phyloP scores from a whole-genome alignment of 2,329 filamentous ascomycete species.

The Ophiobolus disseminans region DNA sequence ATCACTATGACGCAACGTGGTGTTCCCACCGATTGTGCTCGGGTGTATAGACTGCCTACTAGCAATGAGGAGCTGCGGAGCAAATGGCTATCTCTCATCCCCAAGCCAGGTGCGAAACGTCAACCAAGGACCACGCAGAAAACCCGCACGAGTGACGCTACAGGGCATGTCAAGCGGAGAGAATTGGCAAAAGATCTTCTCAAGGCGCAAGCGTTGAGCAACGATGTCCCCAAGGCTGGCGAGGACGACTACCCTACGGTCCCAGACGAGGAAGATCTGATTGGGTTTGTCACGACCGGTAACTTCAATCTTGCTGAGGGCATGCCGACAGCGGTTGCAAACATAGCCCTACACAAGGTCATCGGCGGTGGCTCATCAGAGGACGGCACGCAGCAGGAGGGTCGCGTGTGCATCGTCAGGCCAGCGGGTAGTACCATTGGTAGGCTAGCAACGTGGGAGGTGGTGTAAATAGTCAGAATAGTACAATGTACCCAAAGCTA shows the following conservation, averaged over 20 bases:
- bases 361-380: constrained; percentile 50
- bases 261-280: constrained; percentile 76
- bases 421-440: constrained; percentile 81
- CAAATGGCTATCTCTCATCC: constrained; percentile 73
- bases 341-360: constrained; percentile 68
- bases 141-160: constrained; percentile 22
- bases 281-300: constrained; percentile 90
- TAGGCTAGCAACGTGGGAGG: constrained; percentile 80
- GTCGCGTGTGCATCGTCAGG: constrained; percentile 76
- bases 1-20: constrained; percentile 75
- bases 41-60: constrained; percentile 85
- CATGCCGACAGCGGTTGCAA: constrained; percentile 76
- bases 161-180: constrained; percentile 23
- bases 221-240: constrained; percentile 31
- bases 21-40: constrained; percentile 72
- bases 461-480: constrained; percentile 56
- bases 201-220: constrained; percentile 12
- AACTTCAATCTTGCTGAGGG: constrained; percentile 82
- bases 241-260: constrained; percentile 66
- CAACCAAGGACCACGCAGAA: constrained; percentile 20
- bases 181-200: constrained; percentile 38
- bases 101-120: constrained; percentile 34
- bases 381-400: constrained; percentile 22
- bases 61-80: constrained; percentile 62
- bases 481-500: too few relatives aligned